Percentiles rank a stretch among this genome's conserved stretches.
Conservation (phyloP, 768 basidiomycete species). For the Thelephora aurantiotincta region DNA sequence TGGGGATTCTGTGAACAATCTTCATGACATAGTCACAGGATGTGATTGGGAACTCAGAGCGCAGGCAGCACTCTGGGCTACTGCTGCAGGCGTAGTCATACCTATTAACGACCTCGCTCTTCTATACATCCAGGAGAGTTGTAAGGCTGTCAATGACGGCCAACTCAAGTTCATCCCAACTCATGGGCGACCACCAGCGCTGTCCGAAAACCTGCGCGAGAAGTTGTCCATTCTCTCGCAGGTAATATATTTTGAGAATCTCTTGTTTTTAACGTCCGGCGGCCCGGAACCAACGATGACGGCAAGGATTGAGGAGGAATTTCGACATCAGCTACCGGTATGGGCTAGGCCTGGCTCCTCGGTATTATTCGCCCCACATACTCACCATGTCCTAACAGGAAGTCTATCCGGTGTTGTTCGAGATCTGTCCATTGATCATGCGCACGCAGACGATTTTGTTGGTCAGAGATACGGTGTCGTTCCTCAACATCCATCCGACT, state of each 20-base stretch:
- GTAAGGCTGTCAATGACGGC: too few species aligned
- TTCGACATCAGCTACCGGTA: too few species aligned
- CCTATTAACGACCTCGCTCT: not conserved
- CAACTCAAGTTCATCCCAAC: not conserved
- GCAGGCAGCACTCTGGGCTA: too few species aligned
- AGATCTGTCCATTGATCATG: too few species aligned
- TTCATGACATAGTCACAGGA: not conserved
- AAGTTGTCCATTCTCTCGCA: not conserved
- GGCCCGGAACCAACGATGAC: not conserved
- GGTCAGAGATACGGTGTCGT: too few species aligned
- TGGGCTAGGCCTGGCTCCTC: not conserved
- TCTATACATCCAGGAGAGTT: too few species aligned
- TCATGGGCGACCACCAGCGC: not conserved
- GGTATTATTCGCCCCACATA: not conserved
- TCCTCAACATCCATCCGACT: too few species aligned
- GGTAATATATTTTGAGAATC: too few species aligned
- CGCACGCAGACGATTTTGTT: too few species aligned
- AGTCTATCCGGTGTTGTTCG: not conserved
- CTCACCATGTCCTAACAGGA: not conserved
- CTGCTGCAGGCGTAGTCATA: too few species aligned
- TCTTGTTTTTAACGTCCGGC: not conserved
- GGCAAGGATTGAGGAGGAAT: too few species aligned
- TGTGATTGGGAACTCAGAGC: too few species aligned
- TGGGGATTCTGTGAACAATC: not conserved
- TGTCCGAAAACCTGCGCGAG: not conserved